Conservation (phyloP, 2,329 filamentous ascomycete genomes). For the Phyllosticta citrichinensis region DNA sequence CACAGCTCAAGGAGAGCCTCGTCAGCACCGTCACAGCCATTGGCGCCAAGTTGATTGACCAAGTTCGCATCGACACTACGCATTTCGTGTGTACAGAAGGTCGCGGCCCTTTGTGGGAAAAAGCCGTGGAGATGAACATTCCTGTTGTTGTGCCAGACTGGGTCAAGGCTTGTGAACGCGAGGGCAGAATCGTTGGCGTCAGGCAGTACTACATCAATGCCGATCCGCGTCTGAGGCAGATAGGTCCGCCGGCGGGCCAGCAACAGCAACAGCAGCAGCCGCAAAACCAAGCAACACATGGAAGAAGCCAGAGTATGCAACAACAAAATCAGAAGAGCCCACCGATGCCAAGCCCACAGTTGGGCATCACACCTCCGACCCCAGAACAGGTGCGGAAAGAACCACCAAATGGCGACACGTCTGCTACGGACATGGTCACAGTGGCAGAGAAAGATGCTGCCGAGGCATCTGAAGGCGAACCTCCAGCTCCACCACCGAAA, state of each 20-base stretch:
- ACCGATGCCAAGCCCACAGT: conserved; percentile 34
- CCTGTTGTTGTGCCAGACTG: conserved; percentile 94
- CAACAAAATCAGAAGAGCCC: conserved; percentile 3
- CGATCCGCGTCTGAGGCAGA: conserved; percentile 52
- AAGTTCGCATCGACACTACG: conserved; percentile 90
- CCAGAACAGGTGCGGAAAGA: conserved; percentile 28
- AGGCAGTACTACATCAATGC: conserved; percentile 95
- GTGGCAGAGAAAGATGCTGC: not conserved
- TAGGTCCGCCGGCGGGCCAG: conserved; percentile 28
- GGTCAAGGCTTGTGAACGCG: conserved; percentile 92
- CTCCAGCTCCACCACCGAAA: not conserved
- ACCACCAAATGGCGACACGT: conserved; percentile 14
- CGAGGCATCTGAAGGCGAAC: not conserved
- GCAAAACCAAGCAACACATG: conserved; percentile 10
- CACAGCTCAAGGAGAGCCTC: conserved; percentile 61
- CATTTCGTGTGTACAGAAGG: conserved; percentile 97
- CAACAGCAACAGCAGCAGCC: conserved; percentile 18
- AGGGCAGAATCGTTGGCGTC: conserved; percentile 85
- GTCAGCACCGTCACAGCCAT: conserved; percentile 72
- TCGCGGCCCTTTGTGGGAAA: conserved; percentile 83
- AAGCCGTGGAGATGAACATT: conserved; percentile 95
- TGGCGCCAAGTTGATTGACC: conserved; percentile 82
- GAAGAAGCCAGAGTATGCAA: conserved; percentile 16
- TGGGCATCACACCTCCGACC: conserved; percentile 42
- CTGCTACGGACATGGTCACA: not conserved